These are phyloP conservation scores for Xylariaceae sp. DNA, from an alignment of 2,329 filamentous ascomycete genomes.

Conservation along the genomic window DNA sequence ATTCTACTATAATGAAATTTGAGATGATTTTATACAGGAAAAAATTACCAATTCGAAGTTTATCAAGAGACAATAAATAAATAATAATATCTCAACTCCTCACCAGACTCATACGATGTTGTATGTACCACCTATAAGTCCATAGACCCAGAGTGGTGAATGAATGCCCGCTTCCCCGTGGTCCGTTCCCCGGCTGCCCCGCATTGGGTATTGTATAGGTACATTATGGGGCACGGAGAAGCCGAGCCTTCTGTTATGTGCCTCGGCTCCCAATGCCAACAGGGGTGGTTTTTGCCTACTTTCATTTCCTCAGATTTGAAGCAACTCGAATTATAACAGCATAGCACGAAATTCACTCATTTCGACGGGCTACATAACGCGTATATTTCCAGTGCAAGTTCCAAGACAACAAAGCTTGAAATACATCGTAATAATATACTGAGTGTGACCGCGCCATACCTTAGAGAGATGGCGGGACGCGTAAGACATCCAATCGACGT, in stretches of 20 bases:
- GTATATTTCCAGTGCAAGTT: background rate
- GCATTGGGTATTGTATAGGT: background rate
- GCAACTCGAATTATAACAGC: background rate
- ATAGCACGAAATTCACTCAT: slow-evolving; percentile 1
- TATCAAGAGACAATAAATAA: background rate
- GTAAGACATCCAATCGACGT: slow-evolving; percentile 92
- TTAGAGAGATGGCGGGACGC: slow-evolving; percentile 81
- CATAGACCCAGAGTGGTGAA: too few species aligned
- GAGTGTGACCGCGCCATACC: slow-evolving; percentile 65
- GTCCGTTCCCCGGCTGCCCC: background rate
- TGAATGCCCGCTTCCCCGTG: too few species aligned
- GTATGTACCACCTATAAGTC: too few species aligned
- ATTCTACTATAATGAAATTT: too few species aligned
- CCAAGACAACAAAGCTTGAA: background rate
- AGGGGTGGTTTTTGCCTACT: background rate
- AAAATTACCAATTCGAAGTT: too few species aligned
- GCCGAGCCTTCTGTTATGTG: background rate
- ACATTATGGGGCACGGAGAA: background rate
- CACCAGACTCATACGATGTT: too few species aligned
- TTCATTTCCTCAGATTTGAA: background rate
- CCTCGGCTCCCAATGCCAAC: slow-evolving; percentile 18
- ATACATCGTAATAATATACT: too few species aligned
- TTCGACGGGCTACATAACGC: background rate
- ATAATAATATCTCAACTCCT: too few species aligned
- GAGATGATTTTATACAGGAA: too few species aligned